Evolutionary conservation across 2,329 filamentous ascomycete species (phyloP).

Genomic region (Alternaria sp.): DNA sequence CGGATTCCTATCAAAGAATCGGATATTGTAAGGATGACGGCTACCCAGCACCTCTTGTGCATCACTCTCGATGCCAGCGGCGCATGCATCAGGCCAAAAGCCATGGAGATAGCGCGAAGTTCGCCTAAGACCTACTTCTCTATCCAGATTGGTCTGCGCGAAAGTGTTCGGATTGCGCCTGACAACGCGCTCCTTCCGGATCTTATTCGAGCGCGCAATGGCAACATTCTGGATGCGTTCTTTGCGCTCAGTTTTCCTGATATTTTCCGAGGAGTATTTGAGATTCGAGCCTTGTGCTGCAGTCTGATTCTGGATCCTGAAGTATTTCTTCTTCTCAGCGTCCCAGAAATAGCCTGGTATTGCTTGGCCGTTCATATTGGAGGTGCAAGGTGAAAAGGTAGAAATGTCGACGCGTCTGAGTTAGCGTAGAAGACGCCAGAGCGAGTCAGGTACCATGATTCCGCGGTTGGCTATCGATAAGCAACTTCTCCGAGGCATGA

Average conservation of each 20-base stretch:
- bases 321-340: conserved; percentile 59
- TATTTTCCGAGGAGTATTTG: conserved; percentile 54
- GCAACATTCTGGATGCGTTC: conserved; percentile 23
- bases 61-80: conserved; percentile 18
- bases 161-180: conserved; percentile 28
- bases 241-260: conserved; percentile 48
- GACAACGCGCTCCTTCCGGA: conserved; percentile 36
- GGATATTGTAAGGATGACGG: conserved; percentile 16
- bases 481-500: conserved; percentile 27
- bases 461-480: conserved; percentile 28
- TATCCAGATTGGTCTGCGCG: conserved; percentile 28
- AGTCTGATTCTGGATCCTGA: conserved; percentile 54
- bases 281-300: conserved; percentile 39
- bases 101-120: conserved; percentile 27
- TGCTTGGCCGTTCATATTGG: conserved; percentile 49
- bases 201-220: conserved; percentile 16
- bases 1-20: conserved; percentile 41
- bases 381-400: neutral
- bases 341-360: conserved; percentile 62
- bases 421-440: neutral
- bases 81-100: conserved; percentile 40
- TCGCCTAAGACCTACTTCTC: conserved; percentile 39
- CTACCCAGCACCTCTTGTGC: conserved; percentile 21
- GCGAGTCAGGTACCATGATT: conserved; percentile 29
- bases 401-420: neutral